Conservation (phyloP, 805 yeast genomes). For the Ogataea kodamae region DNA sequence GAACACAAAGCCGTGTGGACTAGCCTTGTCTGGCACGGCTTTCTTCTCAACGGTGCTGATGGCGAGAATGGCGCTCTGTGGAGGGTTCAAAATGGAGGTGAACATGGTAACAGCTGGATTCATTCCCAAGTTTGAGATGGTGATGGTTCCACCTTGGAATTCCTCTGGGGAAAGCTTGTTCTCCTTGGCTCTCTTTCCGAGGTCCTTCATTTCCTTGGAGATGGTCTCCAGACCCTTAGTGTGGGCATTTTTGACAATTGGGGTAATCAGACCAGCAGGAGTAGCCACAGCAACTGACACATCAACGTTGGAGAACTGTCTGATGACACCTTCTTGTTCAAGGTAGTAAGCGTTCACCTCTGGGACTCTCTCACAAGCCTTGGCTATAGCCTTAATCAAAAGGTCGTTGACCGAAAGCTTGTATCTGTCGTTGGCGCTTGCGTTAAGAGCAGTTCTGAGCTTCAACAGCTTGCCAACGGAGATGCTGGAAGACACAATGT, state of each 20-base stretch:
- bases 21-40: constrained; percentile 88
- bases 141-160: constrained; percentile 98
- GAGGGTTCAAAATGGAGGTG: constrained; percentile 98
- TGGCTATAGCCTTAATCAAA: constrained; percentile 89
- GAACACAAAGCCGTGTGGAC: constrained; percentile 88
- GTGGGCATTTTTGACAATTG: constrained; percentile 88
- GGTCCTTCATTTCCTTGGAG: constrained; percentile 80
- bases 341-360: constrained; percentile 94
- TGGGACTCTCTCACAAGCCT: constrained; percentile 87
- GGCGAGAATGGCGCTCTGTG: constrained; percentile 92
- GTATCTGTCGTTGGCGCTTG: constrained; percentile 79
- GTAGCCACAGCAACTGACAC: constrained; percentile 99
- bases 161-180: constrained; percentile 94
- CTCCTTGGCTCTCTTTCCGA: constrained; percentile 93
- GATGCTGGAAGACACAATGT: constrained; percentile 82
- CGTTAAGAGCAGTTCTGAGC: constrained; percentile 85
- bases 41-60: constrained; percentile 89
- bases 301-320: constrained; percentile 89
- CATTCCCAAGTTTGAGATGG: constrained; percentile 99
- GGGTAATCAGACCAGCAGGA: constrained; percentile 95
- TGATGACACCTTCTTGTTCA: constrained; percentile 81
- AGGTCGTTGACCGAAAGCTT: constrained; percentile 92
- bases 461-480: constrained; percentile 88
- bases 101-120: constrained; percentile 87
- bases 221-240: constrained; percentile 80